These are phyloP conservation scores for Celoporthe dispersa DNA, from an alignment of 2,329 filamentous ascomycete genomes.

Conservation along the genomic window DNA sequence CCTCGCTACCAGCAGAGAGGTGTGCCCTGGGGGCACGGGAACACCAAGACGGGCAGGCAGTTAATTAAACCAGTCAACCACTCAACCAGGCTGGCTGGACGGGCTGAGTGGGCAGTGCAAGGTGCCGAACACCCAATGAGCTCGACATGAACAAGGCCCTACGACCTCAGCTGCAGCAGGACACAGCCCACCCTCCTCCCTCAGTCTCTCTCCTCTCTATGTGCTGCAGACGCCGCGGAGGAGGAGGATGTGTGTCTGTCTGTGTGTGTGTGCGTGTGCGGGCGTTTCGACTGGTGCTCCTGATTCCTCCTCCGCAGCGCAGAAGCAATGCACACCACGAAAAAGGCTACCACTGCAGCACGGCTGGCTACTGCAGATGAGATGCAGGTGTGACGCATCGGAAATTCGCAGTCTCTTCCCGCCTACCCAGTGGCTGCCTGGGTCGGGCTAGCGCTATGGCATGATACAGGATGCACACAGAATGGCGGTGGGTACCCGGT, in stretches of 20 bases:
- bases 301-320: background rate
- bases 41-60: background rate
- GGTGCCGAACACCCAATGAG: background rate
- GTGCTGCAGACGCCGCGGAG: background rate
- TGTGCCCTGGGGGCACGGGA: background rate
- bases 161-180: background rate
- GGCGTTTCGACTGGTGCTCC: background rate
- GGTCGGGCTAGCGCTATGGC: background rate
- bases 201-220: background rate
- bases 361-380: background rate
- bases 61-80: background rate
- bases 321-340: background rate
- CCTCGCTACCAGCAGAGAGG: background rate
- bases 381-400: background rate
- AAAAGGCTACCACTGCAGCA: background rate
- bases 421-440: background rate
- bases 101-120: background rate
- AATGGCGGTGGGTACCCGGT: background rate
- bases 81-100: background rate
- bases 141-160: background rate
- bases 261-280: background rate
- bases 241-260: background rate
- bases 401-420: constrained; percentile 8
- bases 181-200: background rate
- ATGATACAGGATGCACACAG: background rate